Conservation (phyloP, 1,139 yeast species). For the Protomyces gravidus region DNA sequence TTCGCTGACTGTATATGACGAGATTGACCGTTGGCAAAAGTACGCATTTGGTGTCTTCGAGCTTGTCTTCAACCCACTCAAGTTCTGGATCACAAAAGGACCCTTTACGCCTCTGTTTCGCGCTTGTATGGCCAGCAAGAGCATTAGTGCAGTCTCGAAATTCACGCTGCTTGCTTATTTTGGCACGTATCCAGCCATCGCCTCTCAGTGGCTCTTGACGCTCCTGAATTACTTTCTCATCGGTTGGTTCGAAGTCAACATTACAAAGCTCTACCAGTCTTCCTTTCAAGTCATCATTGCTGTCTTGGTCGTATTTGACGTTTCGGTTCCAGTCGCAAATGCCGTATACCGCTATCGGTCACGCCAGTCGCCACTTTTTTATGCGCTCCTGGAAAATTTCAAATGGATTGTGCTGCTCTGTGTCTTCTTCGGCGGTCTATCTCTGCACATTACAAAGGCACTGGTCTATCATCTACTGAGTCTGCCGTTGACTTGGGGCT, state of each 20-base stretch:
- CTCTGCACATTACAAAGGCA: conserved; percentile 31
- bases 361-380: conserved; percentile 22
- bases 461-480: conserved; percentile 31
- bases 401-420: conserved; percentile 28
- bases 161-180: conserved; percentile 32
- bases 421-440: conserved; percentile 32
- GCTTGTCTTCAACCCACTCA: conserved; percentile 30
- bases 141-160: conserved; percentile 30
- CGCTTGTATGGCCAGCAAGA: conserved; percentile 20
- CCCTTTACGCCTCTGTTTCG: conserved; percentile 32
- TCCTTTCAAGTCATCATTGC: conserved; percentile 31
- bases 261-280: conserved; percentile 30
- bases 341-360: conserved; percentile 30
- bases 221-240: conserved; percentile 31
- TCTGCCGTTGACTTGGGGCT: conserved; percentile 32
- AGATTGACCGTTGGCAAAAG: conserved; percentile 33
- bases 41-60: conserved; percentile 33
- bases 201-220: conserved; percentile 30
- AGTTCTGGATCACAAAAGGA: conserved; percentile 29
- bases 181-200: conserved; percentile 33
- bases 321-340: conserved; percentile 31
- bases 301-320: conserved; percentile 30
- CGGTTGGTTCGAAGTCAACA: conserved; percentile 30
- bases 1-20: conserved; percentile 33
- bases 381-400: conserved; percentile 6